Evolutionary conservation across 768 basidiomycete species (phyloP).

Genomic region (Inosperma sp.): DNA sequence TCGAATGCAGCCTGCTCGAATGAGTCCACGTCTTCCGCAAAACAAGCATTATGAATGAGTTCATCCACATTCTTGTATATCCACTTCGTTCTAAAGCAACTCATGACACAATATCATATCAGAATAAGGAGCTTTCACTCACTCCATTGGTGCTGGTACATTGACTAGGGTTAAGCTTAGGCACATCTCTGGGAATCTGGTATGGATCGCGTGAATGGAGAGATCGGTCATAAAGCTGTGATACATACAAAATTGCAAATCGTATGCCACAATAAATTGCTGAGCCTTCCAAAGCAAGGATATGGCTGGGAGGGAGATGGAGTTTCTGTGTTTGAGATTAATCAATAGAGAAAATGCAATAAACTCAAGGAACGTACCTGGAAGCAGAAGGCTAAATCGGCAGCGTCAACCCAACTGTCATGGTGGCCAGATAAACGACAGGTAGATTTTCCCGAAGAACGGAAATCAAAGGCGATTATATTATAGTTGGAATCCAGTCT

Average conservation of each 20-base stretch:
- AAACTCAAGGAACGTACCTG: slow-evolving; percentile 40
- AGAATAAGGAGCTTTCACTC: slow-evolving; percentile 22
- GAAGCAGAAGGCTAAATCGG: slow-evolving; percentile 64
- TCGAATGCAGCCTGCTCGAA: slow-evolving; percentile 66
- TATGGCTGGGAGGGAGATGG: slow-evolving; percentile 61
- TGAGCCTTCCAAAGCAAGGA: slow-evolving; percentile 63
- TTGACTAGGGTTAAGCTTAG: slow-evolving; percentile 65
- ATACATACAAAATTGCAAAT: slow-evolving; percentile 59
- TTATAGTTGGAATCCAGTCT: slow-evolving; percentile 57
- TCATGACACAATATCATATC: neutral
- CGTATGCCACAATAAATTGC: slow-evolving; percentile 56
- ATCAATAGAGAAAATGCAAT: neutral
- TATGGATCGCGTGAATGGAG: slow-evolving; percentile 6
- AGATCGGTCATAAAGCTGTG: neutral
- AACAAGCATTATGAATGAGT: slow-evolving; percentile 57
- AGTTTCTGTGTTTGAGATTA: slow-evolving; percentile 41
- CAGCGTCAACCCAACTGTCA: slow-evolving; percentile 77
- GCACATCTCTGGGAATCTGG: slow-evolving; percentile 69
- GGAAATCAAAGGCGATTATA: slow-evolving; percentile 71
- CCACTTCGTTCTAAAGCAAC: slow-evolving; percentile 47
- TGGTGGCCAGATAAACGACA: slow-evolving; percentile 51
- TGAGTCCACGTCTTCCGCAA: slow-evolving; percentile 59
- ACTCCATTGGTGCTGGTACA: slow-evolving; percentile 66
- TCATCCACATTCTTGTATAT: slow-evolving; percentile 61
- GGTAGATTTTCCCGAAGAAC: slow-evolving; percentile 55